phyloP scores from a whole-genome alignment of 1,284 basidiomycete genomes.

The Trichosporon faecale region DNA sequence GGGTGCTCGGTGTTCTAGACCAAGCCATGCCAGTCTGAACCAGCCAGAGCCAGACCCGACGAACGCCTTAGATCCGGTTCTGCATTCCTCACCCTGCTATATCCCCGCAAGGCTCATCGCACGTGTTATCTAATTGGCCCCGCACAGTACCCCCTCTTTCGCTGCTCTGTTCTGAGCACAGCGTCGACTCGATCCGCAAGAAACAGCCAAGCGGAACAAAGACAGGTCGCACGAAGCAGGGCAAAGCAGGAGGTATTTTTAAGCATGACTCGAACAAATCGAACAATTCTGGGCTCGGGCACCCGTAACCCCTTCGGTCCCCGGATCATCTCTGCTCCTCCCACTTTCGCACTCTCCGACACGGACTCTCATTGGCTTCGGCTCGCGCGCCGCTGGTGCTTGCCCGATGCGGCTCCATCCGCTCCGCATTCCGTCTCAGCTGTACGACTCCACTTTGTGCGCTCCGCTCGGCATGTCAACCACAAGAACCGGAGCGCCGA shows the following conservation, averaged over 20 bases:
- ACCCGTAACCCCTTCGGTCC: not conserved
- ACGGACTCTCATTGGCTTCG: not conserved
- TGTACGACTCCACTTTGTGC: not conserved
- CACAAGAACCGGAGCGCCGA: too few relatives aligned
- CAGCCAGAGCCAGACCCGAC: too few relatives aligned
- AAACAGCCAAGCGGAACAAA: not conserved
- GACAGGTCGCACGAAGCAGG: not conserved
- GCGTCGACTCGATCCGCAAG: not conserved
- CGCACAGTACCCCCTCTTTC: not conserved
- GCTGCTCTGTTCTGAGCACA: not conserved
- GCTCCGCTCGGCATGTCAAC: too few relatives aligned
- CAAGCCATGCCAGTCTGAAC: too few relatives aligned
- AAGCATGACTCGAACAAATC: not conserved
- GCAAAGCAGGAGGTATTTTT: not conserved
- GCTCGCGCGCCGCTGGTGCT: not conserved
- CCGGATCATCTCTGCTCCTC: conserved; percentile 6
- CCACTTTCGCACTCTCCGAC: not conserved
- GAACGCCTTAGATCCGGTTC: not conserved
- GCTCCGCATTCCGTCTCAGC: too few relatives aligned
- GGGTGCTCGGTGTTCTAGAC: not conserved
- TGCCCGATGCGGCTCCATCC: not conserved
- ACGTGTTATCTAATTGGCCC: not conserved
- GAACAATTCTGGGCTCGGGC: not conserved
- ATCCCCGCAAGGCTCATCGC: not conserved
- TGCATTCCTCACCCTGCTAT: not conserved